Base-by-base conservation (phyloP, 805 yeast species). In the Starmera quercuum region DNA sequence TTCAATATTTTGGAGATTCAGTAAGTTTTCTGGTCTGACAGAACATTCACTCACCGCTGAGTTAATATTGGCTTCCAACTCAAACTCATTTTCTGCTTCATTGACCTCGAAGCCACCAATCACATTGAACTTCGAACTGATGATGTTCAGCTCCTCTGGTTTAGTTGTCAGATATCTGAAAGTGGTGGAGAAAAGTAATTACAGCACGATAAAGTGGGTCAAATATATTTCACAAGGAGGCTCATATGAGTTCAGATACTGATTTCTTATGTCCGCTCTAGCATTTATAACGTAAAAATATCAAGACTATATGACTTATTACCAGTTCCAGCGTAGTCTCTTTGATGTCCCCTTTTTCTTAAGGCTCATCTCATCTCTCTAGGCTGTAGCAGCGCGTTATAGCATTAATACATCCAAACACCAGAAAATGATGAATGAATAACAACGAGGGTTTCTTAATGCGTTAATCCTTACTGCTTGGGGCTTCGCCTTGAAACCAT, bases 151-250 rank as follows among this genome's bases (percentile, higher is more conserved):
- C 10, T 65, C 81, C 39, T 78, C 90, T 7, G 94, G 95, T 0
- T 62, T 85, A 30, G 70, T 73, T 13, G 90, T 88, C 25, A 71
- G 81, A 40, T 82, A 73, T 52, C 64, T 88, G 45, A 76, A 74
- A 50, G 79, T 90, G 5, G 62, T 52, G 39, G 68, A 88, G 61
- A 60, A 68, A 54, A 47, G 59, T 7, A 73, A 73, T 35, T 84
- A 85, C 58, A 63, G 70, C 19, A 77, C 95, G 0, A 75, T 83
- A 16, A 90, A 88, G 53, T 86, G 95, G 95, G 94, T 88, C 22
- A 75, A 83, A 46, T 90, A 90, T 53, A 53, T 72, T 12, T 69
- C 90, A 1, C 73, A 69, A 39, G 77, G 90, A 0, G 95, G 95
- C 1, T 72, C 82, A 6, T 87, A 84, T 46, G 96, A 88, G 41